Conservation (phyloP, 176 grass and related monocot species). For the Chrysopogon serrulatus region DNA sequence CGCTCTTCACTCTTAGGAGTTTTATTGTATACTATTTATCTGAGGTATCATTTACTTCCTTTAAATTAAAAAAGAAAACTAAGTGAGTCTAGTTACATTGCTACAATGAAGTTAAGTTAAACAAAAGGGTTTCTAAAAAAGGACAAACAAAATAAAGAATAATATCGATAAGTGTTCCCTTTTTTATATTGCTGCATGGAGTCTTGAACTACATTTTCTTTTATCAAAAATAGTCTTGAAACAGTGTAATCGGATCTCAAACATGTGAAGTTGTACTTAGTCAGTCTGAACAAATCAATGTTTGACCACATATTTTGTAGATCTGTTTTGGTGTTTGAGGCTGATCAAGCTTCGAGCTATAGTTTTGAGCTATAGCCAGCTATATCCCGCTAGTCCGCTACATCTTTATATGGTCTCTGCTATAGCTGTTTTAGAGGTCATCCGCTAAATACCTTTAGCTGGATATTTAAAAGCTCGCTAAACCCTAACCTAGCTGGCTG, state of each 20-base stretch:
- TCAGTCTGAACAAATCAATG: background rate
- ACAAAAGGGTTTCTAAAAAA: background rate
- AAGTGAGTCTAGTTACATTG: no score
- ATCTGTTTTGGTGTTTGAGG: background rate
- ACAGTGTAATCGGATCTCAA: background rate
- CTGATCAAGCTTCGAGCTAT: no score
- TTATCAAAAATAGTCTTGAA: background rate
- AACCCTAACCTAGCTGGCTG: no score
- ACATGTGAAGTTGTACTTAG: background rate
- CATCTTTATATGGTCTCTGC: no score
- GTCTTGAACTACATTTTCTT: background rate
- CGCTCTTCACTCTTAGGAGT: background rate
- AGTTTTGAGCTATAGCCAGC: no score
- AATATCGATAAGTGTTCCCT: background rate
- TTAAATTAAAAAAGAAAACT: no score
- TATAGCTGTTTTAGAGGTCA: no score
- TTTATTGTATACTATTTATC: background rate
- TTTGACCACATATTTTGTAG: background rate
- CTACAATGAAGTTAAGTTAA: no score
- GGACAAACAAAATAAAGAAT: background rate
- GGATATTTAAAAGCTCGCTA: no score
- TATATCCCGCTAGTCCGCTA: no score
- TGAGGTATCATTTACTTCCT: background rate
- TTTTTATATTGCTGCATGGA: background rate
- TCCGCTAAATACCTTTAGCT: no score